Evolutionary conservation across 1,139 yeast species (phyloP).

Genomic region (Candida glucosophila): DNA sequence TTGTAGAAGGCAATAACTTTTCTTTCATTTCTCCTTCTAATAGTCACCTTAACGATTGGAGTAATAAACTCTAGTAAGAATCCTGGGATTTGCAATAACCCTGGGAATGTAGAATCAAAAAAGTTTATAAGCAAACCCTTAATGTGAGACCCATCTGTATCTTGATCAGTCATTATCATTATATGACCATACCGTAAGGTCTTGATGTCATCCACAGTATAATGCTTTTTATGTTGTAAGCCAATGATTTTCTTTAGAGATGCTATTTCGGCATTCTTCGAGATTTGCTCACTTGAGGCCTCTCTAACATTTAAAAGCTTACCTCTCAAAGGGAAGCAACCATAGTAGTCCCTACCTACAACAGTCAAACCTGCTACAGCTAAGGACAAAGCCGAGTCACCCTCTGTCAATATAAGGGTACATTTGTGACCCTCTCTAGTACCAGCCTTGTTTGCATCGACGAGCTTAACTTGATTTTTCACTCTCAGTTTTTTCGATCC

Average conservation of each 20-base stretch:
- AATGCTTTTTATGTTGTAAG: slow-evolving; percentile 81
- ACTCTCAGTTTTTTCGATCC: slow-evolving; percentile 80
- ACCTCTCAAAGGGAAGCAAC: slow-evolving; percentile 94
- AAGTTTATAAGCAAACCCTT: slow-evolving; percentile 94
- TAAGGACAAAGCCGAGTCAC: slow-evolving; percentile 89
- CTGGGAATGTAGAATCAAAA: slow-evolving; percentile 91
- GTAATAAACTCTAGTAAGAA: slow-evolving; percentile 91
- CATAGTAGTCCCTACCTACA: slow-evolving; percentile 92
- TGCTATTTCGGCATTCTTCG: slow-evolving; percentile 89
- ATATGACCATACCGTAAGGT: slow-evolving; percentile 89
- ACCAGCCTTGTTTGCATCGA: slow-evolving; percentile 96
- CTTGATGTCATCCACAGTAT: slow-evolving; percentile 51
- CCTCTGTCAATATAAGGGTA: slow-evolving; percentile 91
- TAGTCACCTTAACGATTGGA: slow-evolving; percentile 88
- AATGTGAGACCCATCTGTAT: slow-evolving; percentile 98
- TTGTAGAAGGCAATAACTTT: slow-evolving; percentile 70
- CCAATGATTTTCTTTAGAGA: slow-evolving; percentile 96
- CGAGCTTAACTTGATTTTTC: slow-evolving; percentile 83
- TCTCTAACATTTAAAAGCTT: slow-evolving; percentile 92
- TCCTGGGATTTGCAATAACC: slow-evolving; percentile 83
- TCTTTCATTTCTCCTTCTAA: slow-evolving; percentile 55
- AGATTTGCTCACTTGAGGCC: slow-evolving; percentile 88
- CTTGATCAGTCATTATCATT: slow-evolving; percentile 99
- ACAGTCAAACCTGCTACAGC: slow-evolving; percentile 95
- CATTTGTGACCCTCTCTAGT: slow-evolving; percentile 87